Percentiles rank a stretch among this genome's conserved stretches.
Evolutionary conservation across 805 yeast species (phyloP).

Genomic region (Kodamaea sagamina): DNA sequence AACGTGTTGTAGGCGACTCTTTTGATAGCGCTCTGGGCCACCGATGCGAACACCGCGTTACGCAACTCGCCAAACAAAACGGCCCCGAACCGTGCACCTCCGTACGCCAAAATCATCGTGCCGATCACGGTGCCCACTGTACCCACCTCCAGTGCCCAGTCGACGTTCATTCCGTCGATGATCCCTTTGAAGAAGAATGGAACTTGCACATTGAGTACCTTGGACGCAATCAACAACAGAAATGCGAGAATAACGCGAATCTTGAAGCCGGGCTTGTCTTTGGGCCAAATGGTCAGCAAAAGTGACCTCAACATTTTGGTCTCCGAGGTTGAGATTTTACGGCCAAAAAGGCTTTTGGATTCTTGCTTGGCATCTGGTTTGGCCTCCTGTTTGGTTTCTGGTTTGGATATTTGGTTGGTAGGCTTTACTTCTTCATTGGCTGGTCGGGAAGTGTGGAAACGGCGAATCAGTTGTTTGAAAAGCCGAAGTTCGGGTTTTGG

Average conservation of each 20-base stretch:
- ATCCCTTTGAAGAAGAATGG: conserved; percentile 89
- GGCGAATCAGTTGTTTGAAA: not conserved
- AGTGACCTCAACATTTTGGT: conserved; percentile 62
- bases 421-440: not conserved
- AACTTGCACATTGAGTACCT: conserved; percentile 88
- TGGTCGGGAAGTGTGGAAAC: not conserved
- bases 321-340: conserved; percentile 25
- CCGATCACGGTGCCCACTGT: conserved; percentile 67
- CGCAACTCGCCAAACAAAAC: conserved; percentile 92
- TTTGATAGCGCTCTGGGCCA: conserved; percentile 91
- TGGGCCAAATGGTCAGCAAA: conserved; percentile 79
- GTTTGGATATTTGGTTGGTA: too few relatives aligned
- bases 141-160: conserved; percentile 68
- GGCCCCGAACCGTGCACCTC: conserved; percentile 91
- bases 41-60: conserved; percentile 93
- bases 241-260: conserved; percentile 77
- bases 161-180: conserved; percentile 90
- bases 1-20: conserved; percentile 88
- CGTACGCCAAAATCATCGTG: conserved; percentile 77
- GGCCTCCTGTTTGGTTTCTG: too few relatives aligned
- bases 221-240: conserved; percentile 71
- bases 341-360: conserved; percentile 7
- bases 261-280: conserved; percentile 63
- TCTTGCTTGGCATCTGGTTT: too few relatives aligned
- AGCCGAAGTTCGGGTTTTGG: conserved; percentile 1